phyloP scores from a whole-genome alignment of 192 early-diverging fungal species.

The Allomyces arbusculus region DNA sequence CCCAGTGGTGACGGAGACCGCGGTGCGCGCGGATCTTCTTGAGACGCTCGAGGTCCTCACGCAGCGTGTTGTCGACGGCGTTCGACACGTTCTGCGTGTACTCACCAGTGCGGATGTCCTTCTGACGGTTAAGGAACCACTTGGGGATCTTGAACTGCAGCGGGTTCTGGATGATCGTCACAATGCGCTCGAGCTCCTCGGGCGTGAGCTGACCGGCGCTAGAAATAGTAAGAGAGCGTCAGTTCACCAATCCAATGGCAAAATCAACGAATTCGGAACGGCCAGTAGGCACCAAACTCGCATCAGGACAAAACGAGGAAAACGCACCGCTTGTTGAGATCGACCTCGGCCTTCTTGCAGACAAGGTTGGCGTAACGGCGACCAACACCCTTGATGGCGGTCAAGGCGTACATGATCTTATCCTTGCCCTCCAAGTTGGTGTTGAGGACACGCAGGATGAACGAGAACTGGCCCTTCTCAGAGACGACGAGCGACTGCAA shows the following conservation, averaged over 20 bases:
- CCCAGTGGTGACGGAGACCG: conserved; percentile 97
- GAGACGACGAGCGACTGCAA: conserved; percentile 66
- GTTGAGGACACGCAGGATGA: conserved; percentile 97
- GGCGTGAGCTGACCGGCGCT: conserved; percentile 92
- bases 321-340: conserved; percentile 76
- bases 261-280: not conserved
- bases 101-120: conserved; percentile 89
- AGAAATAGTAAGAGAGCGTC: conserved; percentile 2
- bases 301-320: not conserved
- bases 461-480: conserved; percentile 82
- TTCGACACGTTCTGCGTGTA: conserved; percentile 90
- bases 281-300: not conserved
- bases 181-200: conserved; percentile 95
- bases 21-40: conserved; percentile 99
- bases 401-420: conserved; percentile 91
- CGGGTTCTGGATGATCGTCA: conserved; percentile 98
- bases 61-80: conserved; percentile 81
- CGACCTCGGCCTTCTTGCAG: conserved; percentile 98
- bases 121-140: conserved; percentile 99
- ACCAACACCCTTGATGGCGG: conserved; percentile 95
- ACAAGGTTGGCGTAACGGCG: conserved; percentile 96
- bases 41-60: conserved; percentile 95
- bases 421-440: conserved; percentile 92
- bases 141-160: conserved; percentile 97
- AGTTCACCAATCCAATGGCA: too few species aligned